Percentiles rank a stretch among this genome's conserved stretches.
Evolutionary conservation across 176 grass and related monocot species (phyloP).

Genomic region (Raddia distichophylla): DNA sequence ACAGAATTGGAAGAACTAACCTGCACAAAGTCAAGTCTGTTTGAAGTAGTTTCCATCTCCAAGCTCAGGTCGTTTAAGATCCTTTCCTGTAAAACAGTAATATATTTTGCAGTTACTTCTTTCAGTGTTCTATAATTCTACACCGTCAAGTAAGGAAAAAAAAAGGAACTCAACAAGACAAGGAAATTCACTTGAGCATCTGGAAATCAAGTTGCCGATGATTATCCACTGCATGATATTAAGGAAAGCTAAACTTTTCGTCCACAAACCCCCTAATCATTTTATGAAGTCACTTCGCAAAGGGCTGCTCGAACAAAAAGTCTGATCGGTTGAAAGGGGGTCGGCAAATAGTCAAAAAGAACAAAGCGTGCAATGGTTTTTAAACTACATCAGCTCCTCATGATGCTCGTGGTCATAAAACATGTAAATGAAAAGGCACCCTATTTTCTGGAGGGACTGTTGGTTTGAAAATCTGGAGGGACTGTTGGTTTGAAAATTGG

Average conservation of each 20-base stretch:
- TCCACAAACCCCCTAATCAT: too few relatives aligned
- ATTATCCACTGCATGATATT: slow-evolving; percentile 73
- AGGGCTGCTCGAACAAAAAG: slow-evolving; percentile 74
- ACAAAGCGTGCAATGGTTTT: slow-evolving; percentile 47
- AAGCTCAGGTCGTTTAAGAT: slow-evolving; percentile 76
- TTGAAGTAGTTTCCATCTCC: slow-evolving; percentile 97
- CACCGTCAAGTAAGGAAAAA: neutral
- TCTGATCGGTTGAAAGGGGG: slow-evolving; percentile 39
- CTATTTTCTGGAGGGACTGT: too few relatives aligned
- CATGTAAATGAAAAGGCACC: slow-evolving; percentile 54
- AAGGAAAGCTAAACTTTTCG: slow-evolving; percentile 47
- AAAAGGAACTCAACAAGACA: neutral
- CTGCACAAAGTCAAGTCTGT: slow-evolving; percentile 94
- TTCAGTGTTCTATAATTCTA: neutral
- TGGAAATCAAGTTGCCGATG: slow-evolving; percentile 25
- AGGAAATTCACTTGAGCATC: neutral
- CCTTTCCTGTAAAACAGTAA: slow-evolving; percentile 67
- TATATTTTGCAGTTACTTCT: neutral
- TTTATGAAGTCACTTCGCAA: slow-evolving; percentile 60
- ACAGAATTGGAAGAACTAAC: slow-evolving; percentile 32
- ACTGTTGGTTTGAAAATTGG: too few relatives aligned
- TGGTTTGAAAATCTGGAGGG: too few relatives aligned
- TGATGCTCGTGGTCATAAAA: slow-evolving; percentile 42
- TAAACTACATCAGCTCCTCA: slow-evolving; percentile 67
- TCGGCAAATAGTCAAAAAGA: slow-evolving; percentile 50